Evolutionary conservation across 1,284 basidiomycete species (phyloP).

Genomic region (Trametes sp.): DNA sequence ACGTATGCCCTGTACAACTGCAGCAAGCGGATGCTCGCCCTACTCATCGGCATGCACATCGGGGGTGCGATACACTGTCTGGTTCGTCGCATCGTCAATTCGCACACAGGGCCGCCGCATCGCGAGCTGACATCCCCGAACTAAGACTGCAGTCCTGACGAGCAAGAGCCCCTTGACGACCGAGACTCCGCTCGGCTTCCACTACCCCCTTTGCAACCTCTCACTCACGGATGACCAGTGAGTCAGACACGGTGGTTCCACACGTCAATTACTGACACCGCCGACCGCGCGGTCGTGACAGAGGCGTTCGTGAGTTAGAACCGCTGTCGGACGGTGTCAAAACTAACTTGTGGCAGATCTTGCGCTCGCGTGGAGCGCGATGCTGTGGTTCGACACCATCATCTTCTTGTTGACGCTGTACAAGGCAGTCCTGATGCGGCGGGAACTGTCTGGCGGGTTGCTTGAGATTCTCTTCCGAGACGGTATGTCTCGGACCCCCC

Average conservation of each 20-base stretch:
- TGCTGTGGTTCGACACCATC: conserved; percentile 32
- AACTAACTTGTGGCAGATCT: conserved; percentile 5
- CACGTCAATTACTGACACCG: not conserved
- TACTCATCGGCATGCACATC: conserved; percentile 23
- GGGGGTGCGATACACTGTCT: conserved; percentile 22
- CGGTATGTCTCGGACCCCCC: too few species aligned
- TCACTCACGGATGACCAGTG: conserved; percentile 26
- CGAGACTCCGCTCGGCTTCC: conserved; percentile 14
- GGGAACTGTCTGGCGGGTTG: conserved; percentile 15
- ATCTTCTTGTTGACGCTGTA: conserved; percentile 28
- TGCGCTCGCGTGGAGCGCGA: conserved; percentile 27
- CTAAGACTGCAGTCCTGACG: conserved; percentile 23
- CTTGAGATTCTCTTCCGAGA: conserved; percentile 27
- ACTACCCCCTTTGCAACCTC: conserved; percentile 17
- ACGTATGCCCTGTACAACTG: conserved; percentile 32
- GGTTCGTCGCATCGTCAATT: conserved; percentile 14
- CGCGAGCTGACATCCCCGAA: not conserved
- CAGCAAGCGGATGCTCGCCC: conserved; percentile 23
- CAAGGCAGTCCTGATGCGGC: conserved; percentile 26
- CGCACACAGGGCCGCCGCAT: too few species aligned
- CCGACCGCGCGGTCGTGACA: not conserved
- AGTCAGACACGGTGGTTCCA: not conserved
- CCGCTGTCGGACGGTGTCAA: not conserved
- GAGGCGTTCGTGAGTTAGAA: conserved; percentile 24
- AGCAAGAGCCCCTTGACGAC: conserved; percentile 25